phyloP scores from a whole-genome alignment of 768 basidiomycete genomes.

The Auricularia heimuer region DNA sequence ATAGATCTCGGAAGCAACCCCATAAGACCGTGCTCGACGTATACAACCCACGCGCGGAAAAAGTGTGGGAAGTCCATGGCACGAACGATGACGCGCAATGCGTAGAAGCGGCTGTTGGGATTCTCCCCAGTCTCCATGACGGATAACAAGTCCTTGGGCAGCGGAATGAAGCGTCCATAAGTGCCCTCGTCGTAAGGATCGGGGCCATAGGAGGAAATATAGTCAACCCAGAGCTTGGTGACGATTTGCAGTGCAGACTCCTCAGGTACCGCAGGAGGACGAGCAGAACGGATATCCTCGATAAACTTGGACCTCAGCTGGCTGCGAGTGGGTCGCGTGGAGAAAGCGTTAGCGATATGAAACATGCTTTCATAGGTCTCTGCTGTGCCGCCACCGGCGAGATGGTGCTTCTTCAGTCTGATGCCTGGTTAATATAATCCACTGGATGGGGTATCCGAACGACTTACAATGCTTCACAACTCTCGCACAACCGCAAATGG shows the following conservation, averaged over 20 bases:
- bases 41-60: neutral
- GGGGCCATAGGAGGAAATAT: neutral
- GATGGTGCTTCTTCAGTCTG: neutral
- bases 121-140: neutral
- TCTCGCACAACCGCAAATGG: neutral
- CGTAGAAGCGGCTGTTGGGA: neutral
- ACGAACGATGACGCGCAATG: neutral
- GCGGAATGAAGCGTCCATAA: neutral
- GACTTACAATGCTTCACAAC: neutral
- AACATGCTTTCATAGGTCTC: neutral
- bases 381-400: neutral
- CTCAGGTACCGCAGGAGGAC: neutral
- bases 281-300: neutral
- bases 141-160: neutral
- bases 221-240: neutral
- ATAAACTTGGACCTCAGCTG: neutral
- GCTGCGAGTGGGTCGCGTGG: neutral
- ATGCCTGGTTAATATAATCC: neutral
- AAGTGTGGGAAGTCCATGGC: neutral
- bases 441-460: no score
- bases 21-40: neutral
- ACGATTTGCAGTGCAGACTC: neutral
- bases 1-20: neutral
- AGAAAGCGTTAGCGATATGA: neutral
- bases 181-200: neutral